Conservation (phyloP, 805 yeast species). For the Cyberlindnera japonica region DNA sequence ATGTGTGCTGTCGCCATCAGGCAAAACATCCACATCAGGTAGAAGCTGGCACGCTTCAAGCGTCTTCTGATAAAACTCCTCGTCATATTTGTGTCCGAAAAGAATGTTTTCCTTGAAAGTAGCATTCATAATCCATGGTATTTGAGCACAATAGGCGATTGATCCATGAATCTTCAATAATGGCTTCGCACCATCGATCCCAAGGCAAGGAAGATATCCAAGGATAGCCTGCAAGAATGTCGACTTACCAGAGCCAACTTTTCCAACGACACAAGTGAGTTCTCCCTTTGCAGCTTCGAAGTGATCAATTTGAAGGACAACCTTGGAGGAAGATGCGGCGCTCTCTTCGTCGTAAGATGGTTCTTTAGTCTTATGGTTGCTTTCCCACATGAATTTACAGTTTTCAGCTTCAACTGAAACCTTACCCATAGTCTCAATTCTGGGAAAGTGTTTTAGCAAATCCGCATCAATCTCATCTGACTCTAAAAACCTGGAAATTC, state of each 20-base stretch:
- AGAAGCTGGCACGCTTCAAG: conserved; percentile 83
- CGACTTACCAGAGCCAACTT: conserved; percentile 68
- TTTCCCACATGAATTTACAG: conserved; percentile 53
- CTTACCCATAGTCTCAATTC: conserved; percentile 16
- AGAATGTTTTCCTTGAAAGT: conserved; percentile 84
- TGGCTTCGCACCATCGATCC: conserved; percentile 26
- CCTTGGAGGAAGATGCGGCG: conserved; percentile 39
- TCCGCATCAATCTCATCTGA: conserved; percentile 44
- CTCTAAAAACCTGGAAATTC: conserved; percentile 48
- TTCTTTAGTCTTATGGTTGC: conserved; percentile 20
- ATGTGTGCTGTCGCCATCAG: conserved; percentile 86
- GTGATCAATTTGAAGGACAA: conserved; percentile 44
- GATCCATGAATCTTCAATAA: conserved; percentile 53
- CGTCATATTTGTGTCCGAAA: conserved; percentile 83
- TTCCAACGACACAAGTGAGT: conserved; percentile 58
- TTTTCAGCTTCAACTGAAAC: conserved; percentile 42
- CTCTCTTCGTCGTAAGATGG: conserved; percentile 40
- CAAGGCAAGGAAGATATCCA: conserved; percentile 47
- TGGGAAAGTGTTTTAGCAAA: conserved; percentile 28
- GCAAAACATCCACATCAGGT: conserved; percentile 72
- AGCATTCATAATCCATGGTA: conserved; percentile 97
- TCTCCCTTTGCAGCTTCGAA: conserved; percentile 51
- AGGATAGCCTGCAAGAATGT: conserved; percentile 34
- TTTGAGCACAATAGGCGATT: conserved; percentile 88
- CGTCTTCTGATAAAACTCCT: conserved; percentile 75